Conservation (phyloP, 805 yeast genomes). For the Cyberlindnera veronae region DNA sequence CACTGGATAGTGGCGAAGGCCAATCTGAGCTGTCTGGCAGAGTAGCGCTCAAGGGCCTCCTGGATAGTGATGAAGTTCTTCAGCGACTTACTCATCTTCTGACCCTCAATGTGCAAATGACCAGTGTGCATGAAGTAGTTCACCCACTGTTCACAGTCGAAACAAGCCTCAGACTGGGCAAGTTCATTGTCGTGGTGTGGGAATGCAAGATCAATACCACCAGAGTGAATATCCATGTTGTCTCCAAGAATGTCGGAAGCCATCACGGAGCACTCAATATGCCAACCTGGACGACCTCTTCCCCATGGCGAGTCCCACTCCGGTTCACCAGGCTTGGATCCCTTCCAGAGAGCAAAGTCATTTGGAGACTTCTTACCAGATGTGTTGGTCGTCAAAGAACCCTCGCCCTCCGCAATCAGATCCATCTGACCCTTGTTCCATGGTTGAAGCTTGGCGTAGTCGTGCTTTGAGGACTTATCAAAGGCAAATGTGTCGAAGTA, state of each 20-base stretch:
- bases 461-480: constrained; percentile 68
- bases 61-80: constrained; percentile 94
- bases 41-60: constrained; percentile 71
- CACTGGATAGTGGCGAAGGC: constrained; percentile 90
- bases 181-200: constrained; percentile 99
- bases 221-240: constrained; percentile 90
- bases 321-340: constrained; percentile 96
- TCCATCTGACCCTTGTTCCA: constrained; percentile 92
- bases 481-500: constrained; percentile 87
- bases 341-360: constrained; percentile 96
- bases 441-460: constrained; percentile 94
- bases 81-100: constrained; percentile 93
- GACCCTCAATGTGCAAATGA: constrained; percentile 97
- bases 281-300: constrained; percentile 98
- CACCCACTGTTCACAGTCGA: constrained; percentile 89
- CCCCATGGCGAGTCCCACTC: constrained; percentile 97
- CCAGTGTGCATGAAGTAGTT: constrained; percentile 97
- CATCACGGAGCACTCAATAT: constrained; percentile 98
- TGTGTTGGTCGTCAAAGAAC: constrained; percentile 57
- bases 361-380: constrained; percentile 67
- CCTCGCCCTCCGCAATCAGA: constrained; percentile 92
- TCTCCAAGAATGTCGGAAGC: constrained; percentile 85
- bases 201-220: constrained; percentile 95
- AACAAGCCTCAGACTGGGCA: constrained; percentile 95
- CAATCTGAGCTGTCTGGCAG: constrained; percentile 81